Evolutionary conservation across 2,329 filamentous ascomycete genomes (phyloP), one percentile per base, ranked within the genome.

Genomic region (Aaosphaeria arxii): DNA sequence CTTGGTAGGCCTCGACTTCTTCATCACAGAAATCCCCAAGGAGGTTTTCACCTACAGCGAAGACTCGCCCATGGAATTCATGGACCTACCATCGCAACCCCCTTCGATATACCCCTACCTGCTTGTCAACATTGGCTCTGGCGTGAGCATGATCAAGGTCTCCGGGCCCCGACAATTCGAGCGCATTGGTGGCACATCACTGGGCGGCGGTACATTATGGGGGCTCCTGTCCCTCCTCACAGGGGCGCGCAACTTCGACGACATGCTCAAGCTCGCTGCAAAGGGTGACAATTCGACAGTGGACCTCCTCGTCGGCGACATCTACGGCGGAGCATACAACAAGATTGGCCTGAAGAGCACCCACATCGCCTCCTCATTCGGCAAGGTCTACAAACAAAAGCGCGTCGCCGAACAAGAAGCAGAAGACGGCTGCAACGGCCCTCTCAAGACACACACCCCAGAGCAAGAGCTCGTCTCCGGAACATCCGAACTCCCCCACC

Each of bases 151-250:
- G 82, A 87, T 99, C 71, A 97, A 97, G 69, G 94, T 99, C 6
- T 95, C 89, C 0, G 92, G 91, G 0, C 91, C 91, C 0, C 83
- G 87, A 46, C 82, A 90, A 55, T 96, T 87, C 69, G 81, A 95
- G 71, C 89, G 94, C 61, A 92, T 99, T 7, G 94, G 94, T 45
- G 94, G 94, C 51, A 96, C 94, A 3, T 95, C 91, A 4, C 81
- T 99, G 0, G 94, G 94, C 32, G 94, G 94, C 40, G 94, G 94
- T n/a, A 99, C 94, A 1, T 86, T 99, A 45, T 99, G 94, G 94
- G 94, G 94, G 1, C 77, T 99, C 28, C 79, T 99, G 35, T 94
- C 89, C 9, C 80, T 99, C 44, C 78, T 99, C 36, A 99, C 94
- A 0, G 91, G 91, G n/a, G 90, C 92, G 24, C 83, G 88, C 47